Evolutionary conservation across 2,329 filamentous ascomycete genomes (phyloP).

Genomic region (Ceratocystis colombiana): DNA sequence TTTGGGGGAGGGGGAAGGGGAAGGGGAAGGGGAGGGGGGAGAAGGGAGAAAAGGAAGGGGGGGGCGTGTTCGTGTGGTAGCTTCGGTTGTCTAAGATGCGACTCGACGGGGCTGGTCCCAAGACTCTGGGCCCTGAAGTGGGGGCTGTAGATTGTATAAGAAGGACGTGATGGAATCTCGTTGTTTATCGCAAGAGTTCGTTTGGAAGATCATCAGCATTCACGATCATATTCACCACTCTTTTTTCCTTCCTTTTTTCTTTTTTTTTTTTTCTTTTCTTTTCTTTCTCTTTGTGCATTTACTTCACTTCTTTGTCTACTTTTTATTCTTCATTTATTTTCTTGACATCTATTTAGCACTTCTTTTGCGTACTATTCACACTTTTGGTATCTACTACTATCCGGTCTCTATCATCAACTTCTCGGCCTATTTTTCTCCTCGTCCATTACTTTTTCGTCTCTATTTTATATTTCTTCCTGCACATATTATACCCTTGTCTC

Average conservation of each 20-base stretch:
- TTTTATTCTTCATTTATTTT: not conserved
- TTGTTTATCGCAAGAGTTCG: not conserved
- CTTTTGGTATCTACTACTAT: not conserved
- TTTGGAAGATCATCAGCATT: constrained; percentile 10
- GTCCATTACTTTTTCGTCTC: not conserved
- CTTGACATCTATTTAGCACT: not conserved
- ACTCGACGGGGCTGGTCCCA: not conserved
- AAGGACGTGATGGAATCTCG: not conserved
- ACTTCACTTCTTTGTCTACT: not conserved
- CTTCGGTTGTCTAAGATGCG: not conserved
- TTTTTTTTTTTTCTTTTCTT: not conserved
- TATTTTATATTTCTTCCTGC: not conserved
- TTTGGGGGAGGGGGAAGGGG: not conserved
- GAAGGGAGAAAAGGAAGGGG: not conserved
- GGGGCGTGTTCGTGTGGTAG: not conserved
- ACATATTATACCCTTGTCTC: not conserved
- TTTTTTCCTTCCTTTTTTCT: not conserved
- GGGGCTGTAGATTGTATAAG: not conserved
- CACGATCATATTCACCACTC: constrained; percentile 9
- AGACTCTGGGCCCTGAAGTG: not conserved
- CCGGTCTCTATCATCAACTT: not conserved
- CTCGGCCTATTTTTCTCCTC: not conserved
- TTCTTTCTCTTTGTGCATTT: not conserved
- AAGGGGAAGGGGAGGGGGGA: not conserved
- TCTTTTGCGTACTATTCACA: not conserved